phyloP scores from a whole-genome alignment of 768 basidiomycete species.

The Mycena albidolilacea region DNA sequence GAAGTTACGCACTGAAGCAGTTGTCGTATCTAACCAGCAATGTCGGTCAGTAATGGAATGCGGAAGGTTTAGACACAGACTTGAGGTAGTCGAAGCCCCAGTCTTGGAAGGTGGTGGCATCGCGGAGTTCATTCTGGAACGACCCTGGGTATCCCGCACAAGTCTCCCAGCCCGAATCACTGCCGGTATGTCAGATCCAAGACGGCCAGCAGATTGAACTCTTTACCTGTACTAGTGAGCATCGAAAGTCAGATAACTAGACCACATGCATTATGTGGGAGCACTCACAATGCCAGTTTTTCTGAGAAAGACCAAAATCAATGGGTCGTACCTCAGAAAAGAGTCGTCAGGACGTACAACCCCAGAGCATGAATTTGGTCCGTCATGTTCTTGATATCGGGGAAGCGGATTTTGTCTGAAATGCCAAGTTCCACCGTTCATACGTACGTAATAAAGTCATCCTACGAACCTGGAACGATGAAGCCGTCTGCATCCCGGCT shows the following conservation, averaged over 20 bases:
- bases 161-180: constrained; percentile 80
- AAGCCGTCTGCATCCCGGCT: constrained; percentile 64
- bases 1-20: constrained; percentile 58
- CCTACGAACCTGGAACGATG: constrained; percentile 64
- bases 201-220: too few species aligned
- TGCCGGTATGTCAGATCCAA: constrained; percentile 40
- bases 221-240: constrained; percentile 46
- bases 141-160: constrained; percentile 79
- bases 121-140: constrained; percentile 71
- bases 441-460: background rate
- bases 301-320: constrained; percentile 38
- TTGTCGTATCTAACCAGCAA: constrained; percentile 62
- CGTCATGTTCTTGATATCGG: constrained; percentile 68
- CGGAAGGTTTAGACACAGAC: constrained; percentile 48
- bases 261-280: background rate
- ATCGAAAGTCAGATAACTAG: background rate
- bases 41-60: background rate
- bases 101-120: constrained; percentile 68
- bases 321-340: background rate
- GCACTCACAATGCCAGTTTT: constrained; percentile 59
- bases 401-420: constrained; percentile 66
- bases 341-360: constrained; percentile 54
- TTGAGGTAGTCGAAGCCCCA: constrained; percentile 82
- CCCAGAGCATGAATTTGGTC: constrained; percentile 71
- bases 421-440: background rate